These are phyloP conservation scores for Panaeolus cyanescens DNA, from an alignment of 768 basidiomycete species.

Conservation along the genomic window DNA sequence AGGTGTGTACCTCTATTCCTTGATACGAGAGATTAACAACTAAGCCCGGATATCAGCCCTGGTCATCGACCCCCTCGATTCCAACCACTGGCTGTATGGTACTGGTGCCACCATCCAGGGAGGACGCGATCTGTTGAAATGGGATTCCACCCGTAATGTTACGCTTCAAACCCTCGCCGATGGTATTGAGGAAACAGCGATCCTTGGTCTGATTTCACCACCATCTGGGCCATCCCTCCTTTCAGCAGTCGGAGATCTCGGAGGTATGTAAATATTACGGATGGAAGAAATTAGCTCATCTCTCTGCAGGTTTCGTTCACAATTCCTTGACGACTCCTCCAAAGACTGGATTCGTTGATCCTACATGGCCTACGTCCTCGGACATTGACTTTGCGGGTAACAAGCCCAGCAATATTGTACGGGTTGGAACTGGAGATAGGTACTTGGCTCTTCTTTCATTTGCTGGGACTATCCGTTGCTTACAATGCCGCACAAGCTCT, in stretches of 20 bases:
- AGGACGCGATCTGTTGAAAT: conserved; percentile 55
- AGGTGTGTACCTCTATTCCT: conserved; percentile 26
- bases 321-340: conserved; percentile 42
- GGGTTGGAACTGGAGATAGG: conserved; percentile 54
- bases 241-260: conserved; percentile 56
- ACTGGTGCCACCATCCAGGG: conserved; percentile 68
- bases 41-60: conserved; percentile 33
- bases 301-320: conserved; percentile 47
- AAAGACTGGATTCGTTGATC: conserved; percentile 40
- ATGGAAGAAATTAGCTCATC: neutral
- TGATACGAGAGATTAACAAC: neutral
- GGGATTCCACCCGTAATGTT: conserved; percentile 62
- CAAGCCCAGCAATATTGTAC: conserved; percentile 49
- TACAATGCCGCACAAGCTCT: conserved; percentile 25
- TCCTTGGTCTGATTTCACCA: conserved; percentile 60
- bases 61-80: conserved; percentile 66
- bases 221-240: conserved; percentile 59
- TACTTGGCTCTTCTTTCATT: conserved; percentile 16
- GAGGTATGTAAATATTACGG: conserved; percentile 38
- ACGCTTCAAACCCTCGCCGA: conserved; percentile 61
- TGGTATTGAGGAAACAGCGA: conserved; percentile 65
- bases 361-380: conserved; percentile 44
- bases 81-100: conserved; percentile 72
- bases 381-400: conserved; percentile 60
- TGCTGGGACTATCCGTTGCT: neutral